These are phyloP conservation scores for Arthroderma sp. DNA, from an alignment of 2,329 filamentous ascomycete genomes.

Conservation along the genomic window DNA sequence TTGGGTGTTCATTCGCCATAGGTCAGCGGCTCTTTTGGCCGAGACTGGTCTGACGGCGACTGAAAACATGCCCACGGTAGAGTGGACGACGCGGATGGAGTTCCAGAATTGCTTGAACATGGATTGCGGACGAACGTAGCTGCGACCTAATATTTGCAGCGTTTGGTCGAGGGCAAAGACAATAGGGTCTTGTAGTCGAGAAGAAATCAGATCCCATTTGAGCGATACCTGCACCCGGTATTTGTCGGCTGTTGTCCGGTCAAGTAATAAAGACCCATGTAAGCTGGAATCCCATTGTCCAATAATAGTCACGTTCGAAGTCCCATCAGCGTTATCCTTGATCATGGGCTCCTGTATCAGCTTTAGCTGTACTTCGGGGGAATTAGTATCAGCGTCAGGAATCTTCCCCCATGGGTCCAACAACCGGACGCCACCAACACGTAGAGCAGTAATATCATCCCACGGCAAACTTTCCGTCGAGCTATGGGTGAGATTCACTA, in stretches of 20 bases:
- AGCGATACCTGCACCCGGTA: constrained; percentile 81
- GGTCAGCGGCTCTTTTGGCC: constrained; percentile 78
- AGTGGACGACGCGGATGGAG: constrained; percentile 71
- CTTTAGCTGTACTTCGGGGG: constrained; percentile 63
- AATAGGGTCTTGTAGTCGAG: constrained; percentile 77
- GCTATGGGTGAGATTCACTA: constrained; percentile 79
- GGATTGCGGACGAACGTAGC: constrained; percentile 72
- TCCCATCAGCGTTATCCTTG: constrained; percentile 79
- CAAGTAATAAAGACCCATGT: constrained; percentile 83
- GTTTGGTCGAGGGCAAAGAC: constrained; percentile 68
- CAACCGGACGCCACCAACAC: constrained; percentile 68
- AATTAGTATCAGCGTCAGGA: constrained; percentile 59
- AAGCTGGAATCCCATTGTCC: constrained; percentile 95
- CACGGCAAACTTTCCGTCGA: constrained; percentile 80
- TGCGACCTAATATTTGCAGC: constrained; percentile 70
- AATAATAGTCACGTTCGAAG: constrained; percentile 69
- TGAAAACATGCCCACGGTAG: constrained; percentile 74
- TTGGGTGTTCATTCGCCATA: constrained; percentile 92
- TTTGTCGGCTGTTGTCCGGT: constrained; percentile 83
- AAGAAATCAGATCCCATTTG: constrained; percentile 72
- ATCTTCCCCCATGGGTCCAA: constrained; percentile 76
- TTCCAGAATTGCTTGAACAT: constrained; percentile 83
- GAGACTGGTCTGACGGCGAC: constrained; percentile 74
- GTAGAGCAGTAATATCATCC: constrained; percentile 65
- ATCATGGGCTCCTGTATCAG: constrained; percentile 66